Base-by-base conservation (phyloP, 2,329 filamentous ascomycete species). In the Fonsecaea pugnacius region DNA sequence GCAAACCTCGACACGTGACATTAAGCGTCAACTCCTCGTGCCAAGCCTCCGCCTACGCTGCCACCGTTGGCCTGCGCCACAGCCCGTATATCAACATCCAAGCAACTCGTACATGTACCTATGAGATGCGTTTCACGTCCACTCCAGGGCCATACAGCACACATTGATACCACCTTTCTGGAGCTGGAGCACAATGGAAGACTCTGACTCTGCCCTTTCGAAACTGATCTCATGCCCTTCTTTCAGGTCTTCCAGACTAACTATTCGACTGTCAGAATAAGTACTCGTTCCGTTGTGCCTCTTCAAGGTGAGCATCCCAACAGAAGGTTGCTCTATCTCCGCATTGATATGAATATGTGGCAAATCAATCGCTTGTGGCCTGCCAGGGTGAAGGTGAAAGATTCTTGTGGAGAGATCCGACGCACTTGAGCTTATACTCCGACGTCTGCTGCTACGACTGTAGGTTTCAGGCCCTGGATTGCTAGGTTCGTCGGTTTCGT, bases 181-280 rank as follows among this genome's bases (percentile, higher is more conserved):
- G 18, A 63, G 30, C n/a, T 36, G 55, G 18, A 63, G 36, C n/a
- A 54, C 54, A 8, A 63, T 18, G 18, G 24, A 53, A 21, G 48
- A 6, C 46, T 59, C 46, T 6, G 33, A 32, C 12, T 63, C 55
- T 18, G 24, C 9, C 33, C 27, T 59, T 21, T 40, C 48, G 38
- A 59, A 54, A 36, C 12, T 50, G 33, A 57, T n/a, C 14, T 63
- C 55, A 16, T 59, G 12, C 48, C 55, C 61, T 58, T 14, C 46
- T 24, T 10, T 33, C 4, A 63, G 30, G 10, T 63, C 55, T 30
- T 63, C 61, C 27, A 59, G 9, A 2, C 46, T 48, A 48, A 63
- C 18, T 14, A 59, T 27, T 16, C 58, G 48, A 30, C 55, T n/a
- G 30, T 6, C 43, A 12, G 43, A 50, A 35, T 21, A 1, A 21